Evolutionary conservation across 2,329 filamentous ascomycete species (phyloP).

Genomic region (Pestalotiopsis sp.): DNA sequence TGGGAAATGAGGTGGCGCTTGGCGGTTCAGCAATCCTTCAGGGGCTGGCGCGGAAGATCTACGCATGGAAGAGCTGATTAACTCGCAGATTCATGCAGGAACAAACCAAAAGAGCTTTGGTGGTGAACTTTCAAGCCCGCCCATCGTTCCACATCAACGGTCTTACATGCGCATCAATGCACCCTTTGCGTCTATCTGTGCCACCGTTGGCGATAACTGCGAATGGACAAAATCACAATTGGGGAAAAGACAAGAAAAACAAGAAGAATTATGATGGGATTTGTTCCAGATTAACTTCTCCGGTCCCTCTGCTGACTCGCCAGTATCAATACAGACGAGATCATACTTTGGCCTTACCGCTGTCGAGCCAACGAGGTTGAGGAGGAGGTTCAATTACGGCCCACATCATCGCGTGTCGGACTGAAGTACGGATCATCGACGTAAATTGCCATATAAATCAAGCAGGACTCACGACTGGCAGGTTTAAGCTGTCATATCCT

Average conservation of each 20-base stretch:
- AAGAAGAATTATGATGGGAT: too few relatives aligned
- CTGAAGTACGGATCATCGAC: not conserved
- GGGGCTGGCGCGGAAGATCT: not conserved
- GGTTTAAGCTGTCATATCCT: not conserved
- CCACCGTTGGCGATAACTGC: not conserved
- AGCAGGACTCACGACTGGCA: not conserved
- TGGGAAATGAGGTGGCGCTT: constrained; percentile 4
- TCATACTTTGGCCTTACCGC: not conserved
- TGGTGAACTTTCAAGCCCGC: not conserved
- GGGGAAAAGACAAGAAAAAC: too few relatives aligned
- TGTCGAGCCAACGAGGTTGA: not conserved
- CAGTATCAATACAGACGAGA: not conserved
- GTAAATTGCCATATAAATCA: not conserved
- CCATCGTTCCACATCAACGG: not conserved
- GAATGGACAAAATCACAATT: not conserved
- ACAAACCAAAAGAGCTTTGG: not conserved
- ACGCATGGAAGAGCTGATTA: not conserved
- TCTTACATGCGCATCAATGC: not conserved
- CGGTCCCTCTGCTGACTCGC: not conserved
- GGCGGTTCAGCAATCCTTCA: not conserved
- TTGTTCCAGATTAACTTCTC: too few relatives aligned
- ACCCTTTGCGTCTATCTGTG: too few relatives aligned
- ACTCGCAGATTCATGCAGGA: not conserved
- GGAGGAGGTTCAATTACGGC: not conserved
- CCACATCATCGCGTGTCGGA: not conserved